Conservation (phyloP, 768 basidiomycete species). For the Amanita exitialis region DNA sequence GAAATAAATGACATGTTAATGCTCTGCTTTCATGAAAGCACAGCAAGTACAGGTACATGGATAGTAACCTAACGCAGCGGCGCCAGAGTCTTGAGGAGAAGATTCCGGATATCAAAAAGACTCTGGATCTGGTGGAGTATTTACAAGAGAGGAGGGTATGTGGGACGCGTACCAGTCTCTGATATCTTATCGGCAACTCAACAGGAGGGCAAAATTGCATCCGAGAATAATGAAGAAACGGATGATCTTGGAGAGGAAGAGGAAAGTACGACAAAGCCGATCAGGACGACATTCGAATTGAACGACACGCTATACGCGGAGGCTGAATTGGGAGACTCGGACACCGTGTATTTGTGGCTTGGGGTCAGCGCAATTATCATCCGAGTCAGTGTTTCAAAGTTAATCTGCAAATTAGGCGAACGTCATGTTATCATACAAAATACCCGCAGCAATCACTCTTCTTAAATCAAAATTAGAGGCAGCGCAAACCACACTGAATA, state of each 20-base stretch:
- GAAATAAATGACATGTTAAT: slow-evolving; percentile 11
- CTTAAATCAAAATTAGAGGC: slow-evolving; percentile 63
- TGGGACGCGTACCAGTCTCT: slow-evolving; percentile 1
- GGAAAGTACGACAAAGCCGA: slow-evolving; percentile 34
- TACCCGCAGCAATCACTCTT: slow-evolving; percentile 66
- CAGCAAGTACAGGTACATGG: slow-evolving; percentile 99
- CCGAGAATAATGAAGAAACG: slow-evolving; percentile 38
- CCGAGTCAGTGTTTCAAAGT: neutral
- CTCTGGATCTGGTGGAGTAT: slow-evolving; percentile 81
- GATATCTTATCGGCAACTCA: neutral
- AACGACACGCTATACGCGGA: slow-evolving; percentile 94
- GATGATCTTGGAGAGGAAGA: slow-evolving; percentile 49
- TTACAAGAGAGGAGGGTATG: slow-evolving; percentile 63
- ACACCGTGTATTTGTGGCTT: slow-evolving; percentile 91
- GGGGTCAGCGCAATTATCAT: slow-evolving; percentile 48
- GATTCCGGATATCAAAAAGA: slow-evolving; percentile 94
- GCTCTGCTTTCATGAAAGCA: slow-evolving; percentile 24
- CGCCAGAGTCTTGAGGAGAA: slow-evolving; percentile 79
- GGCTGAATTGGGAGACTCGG: slow-evolving; percentile 78
- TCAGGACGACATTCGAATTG: slow-evolving; percentile 87
- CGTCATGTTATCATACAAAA: slow-evolving; percentile 92
- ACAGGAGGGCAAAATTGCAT: slow-evolving; percentile 53
- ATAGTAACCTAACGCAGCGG: slow-evolving; percentile 71
- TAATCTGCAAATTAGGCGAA: slow-evolving; percentile 57
- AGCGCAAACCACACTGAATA: slow-evolving; percentile 56